Base-by-base conservation (phyloP, 2,329 filamentous ascomycete species). In the Dendrostoma leiphaemia region DNA sequence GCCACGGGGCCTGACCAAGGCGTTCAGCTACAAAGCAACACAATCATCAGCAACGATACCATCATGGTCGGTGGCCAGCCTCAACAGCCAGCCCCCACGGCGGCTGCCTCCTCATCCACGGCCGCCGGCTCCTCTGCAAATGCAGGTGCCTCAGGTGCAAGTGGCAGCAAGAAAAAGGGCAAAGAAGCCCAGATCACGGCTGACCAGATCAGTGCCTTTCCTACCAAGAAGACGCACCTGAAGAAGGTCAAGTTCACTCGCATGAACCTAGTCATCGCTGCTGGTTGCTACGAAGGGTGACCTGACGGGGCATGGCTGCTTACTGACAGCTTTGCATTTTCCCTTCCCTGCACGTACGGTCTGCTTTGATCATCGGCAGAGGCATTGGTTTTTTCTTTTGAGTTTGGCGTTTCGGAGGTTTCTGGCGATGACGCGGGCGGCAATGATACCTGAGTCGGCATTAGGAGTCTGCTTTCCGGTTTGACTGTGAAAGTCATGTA, bases 171-270 rank as follows among this genome's bases (percentile, higher is more conserved):
- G 79, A 96, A 95, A 75, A 90, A 90, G 70, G 84, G 83, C 53
- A 97, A 97, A 70, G 93, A 97, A 64, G 90, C 91, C 4, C 90
- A 90, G 64, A 88, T 96, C 41, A 92, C 88, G 0, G 87, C 91
- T 0, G 94, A 99, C 66, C 94, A 97, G 72, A 95, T 99, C 72
- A 91, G 85, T 60, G 92, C 90, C 1, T 97, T 97, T 67, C 86
- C 91, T 1, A 97, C 94, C 4, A 99, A 99, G 81, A 96, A 96
- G 74, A 93, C 89, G 15, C 92, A 93, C 0, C 90, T 97, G 10
- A 90, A 95, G 71, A 94, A 93, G 72, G 92, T 96, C 51, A 84
- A 88, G 65, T 97, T 97, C 65, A 97, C 94, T 3, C 80, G 91
- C 57, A 97, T 96, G 90, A 99, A 99, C 68, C 72, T 97, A 61